Evolutionary conservation across 2,329 filamentous ascomycete genomes (phyloP), one percentile per base, ranked within the genome.

Genomic region (Arthrobotrys megalospora): DNA sequence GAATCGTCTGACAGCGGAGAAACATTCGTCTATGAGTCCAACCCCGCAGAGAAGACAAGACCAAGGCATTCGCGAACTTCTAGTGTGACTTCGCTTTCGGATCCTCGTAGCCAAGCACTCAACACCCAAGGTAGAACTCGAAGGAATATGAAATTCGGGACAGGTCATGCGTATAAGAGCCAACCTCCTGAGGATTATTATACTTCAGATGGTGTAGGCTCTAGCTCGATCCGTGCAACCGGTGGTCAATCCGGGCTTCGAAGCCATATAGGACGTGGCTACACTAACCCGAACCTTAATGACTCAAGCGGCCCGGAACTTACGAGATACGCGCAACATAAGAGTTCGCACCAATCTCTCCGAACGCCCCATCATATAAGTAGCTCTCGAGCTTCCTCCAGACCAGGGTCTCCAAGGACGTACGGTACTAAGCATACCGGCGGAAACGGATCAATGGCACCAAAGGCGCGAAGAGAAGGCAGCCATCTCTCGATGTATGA

Each of bases 21-120:
- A 85, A 98, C 96, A 0, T 99, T 98, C 84, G 96, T 99, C 14
- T 99, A 99, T 85, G 96, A 99, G 84, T 98, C 96, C 28, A 99
- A 99, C 82, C 96, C 95, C 8, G 92, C 93, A 64, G 90, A 92
- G 80, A 87, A 86, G 60, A 89, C 91, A 67, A 87, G 90, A 47
- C 89, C 89, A n/a, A 80, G 80, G 84, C 95, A 98, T 85, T 98
- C 95, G 19, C 90, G 96, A 80, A 99, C 96, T 0, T 96, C 96
- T 6, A 98, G 94, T 84, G 92, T 94, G 50, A 96, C 95, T 3
- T 98, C 95, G 5, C 90, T 91, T 65, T 81, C 86, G 85, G 80
- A 85, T 84, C 80, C 76, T 38, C 79, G 80, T 45, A 79, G 73
- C 43, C 80, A 80, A 75, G 38, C 63, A 24, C 48, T 76, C 21